Base-by-base conservation (phyloP, 495 filamentous ascomycete species). In the Saxophila tyrrhenica region DNA sequence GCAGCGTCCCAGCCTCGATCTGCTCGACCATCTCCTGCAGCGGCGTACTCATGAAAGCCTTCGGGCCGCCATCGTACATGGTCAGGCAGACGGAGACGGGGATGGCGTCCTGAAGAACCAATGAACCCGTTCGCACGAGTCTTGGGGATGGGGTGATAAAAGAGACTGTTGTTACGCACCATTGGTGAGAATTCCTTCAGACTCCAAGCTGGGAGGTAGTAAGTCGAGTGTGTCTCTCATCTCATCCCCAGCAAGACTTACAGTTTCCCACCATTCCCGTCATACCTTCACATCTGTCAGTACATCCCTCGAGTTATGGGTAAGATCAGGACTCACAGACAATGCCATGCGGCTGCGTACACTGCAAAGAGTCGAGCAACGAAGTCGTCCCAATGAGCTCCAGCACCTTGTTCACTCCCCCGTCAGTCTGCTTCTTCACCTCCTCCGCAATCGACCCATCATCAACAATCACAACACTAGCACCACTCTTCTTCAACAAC, bases 191-290 rank as follows among this genome's bases (percentile, higher is more conserved):
- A 73, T 3, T 72, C 63, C 7, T 72, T 64, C 25, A 73, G 54
- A 13, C 55, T 50, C 74, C 75, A 78, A 46, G 50, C 50, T 58
- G 44, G 15, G 22, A 10, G 21, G n/a, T 17, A 22, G 23, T 24
- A 35, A 35, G 29, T 35, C 29, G 29, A n/a, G n/a, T 35, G 5
- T 35, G 29, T 35, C 13, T 35, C 29, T 5, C 29, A 35, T 13
- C 5, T 5, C 13, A 13, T 35, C 29, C 5, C 13, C 29, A 35
- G 13, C 7, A 35, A 13, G 29, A 69, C 54, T 56, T 39, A 56
- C 54, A 62, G 43, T 76, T 73, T 1, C 75, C 74, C 29, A 75
- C 70, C 21, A 79, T 75, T 2, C 74, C 76, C 0, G 71, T 68
- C 65, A 76, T 67, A 62, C 29, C 29, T 35, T 5, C 13, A n/a